Base-by-base conservation (phyloP, 2,329 filamentous ascomycete genomes). In the Juglanconis oblonga region DNA sequence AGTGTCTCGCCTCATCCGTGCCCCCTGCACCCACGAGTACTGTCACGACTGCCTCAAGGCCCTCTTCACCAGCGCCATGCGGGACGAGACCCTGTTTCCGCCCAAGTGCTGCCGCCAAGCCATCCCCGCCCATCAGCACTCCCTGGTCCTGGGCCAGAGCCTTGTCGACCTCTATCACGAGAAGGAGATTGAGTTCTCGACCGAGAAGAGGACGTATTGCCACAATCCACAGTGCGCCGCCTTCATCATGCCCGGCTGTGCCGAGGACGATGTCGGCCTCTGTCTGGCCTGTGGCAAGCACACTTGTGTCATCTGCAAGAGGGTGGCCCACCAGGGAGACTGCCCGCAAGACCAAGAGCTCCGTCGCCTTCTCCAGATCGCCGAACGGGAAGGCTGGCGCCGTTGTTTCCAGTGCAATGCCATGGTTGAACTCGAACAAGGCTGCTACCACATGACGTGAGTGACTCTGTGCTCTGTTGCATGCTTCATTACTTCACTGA, bases 371-470 rank as follows among this genome's bases (percentile, higher is more conserved):
- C 64, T 83, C 0, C 57, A 68, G 0, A 49, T 79, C 0, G 81
- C 80, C 0, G 60, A 63, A 0, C 62, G 72, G 5, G 68, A 80
- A 4, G 73, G 76, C 1, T 87, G 83, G 84, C 77, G 82, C 66
- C 71, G 76, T 1, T 87, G 84, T 60, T 68, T 66, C 3, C 59
- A 63, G 0, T 87, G 84, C 64, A 65, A 63, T 2, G 58, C 72
- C 1, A 42, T 86, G 13, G 74, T 87, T 0, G 81, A 85, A 67
- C 69, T 84, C 0, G 31, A 67, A 0, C 17, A 35, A 0, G 83
- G 84, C 2, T 87, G 84, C 62, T 73, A 80, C 53, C 83, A 86
- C 54, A 86, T 87, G 7, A 82, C 45, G 83, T 86, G 64, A 67
- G 79, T 79, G 5, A 24, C 3, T 24, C 14, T 17, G 42, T 44